Evolutionary conservation across 2,329 filamentous ascomycete species (phyloP), one percentile per base, ranked within the genome.

Genomic region (Alternaria conjuncta): DNA sequence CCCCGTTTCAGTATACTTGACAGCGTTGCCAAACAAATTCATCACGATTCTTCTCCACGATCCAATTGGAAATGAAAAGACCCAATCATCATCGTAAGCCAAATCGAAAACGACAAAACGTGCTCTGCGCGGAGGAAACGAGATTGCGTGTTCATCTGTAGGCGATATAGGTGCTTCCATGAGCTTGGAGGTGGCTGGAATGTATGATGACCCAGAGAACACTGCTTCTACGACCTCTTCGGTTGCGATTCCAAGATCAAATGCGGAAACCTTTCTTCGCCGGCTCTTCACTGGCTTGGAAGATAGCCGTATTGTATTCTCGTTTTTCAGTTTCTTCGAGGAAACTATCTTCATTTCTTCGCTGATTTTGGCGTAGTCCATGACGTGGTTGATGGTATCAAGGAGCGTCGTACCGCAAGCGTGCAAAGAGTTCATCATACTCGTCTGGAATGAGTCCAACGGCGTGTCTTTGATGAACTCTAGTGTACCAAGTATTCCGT

Each of bases 341-440:
- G 62, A 85, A 9, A 72, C 56, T 12, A 58, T 85, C 41, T 85
- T 68, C 10, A 15, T 61, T 2, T 62, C 26, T 32, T 69, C 68
- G 55, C 70, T 74, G 43, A 76, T 73, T 36, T 77, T 74, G 12
- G 72, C 72, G 12, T 74, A 71, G 45, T 77, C 74, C 64, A 77
- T 72, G 12, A 76, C 63, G 41, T 81, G 75, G 20, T 80, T 72
- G 25, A 80, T 75, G 1, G 77, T 81, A 54, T 86, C 84, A n/a
- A 87, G 69, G 5, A 87, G 70, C 4, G 85, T 87, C 12, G 81
- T 73, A 0, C 84, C 84, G 41, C 85, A 87, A 11, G 68, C 65
- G 20, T 71, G 71, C 50, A 74, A 51, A 1, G 80, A 82, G 21
- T 85, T 83, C 8, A 86, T 78, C 67, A 84, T 86, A 4, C 80